phyloP scores from a whole-genome alignment of 2,329 filamentous ascomycete genomes.

The Colletotrichum sp. region DNA sequence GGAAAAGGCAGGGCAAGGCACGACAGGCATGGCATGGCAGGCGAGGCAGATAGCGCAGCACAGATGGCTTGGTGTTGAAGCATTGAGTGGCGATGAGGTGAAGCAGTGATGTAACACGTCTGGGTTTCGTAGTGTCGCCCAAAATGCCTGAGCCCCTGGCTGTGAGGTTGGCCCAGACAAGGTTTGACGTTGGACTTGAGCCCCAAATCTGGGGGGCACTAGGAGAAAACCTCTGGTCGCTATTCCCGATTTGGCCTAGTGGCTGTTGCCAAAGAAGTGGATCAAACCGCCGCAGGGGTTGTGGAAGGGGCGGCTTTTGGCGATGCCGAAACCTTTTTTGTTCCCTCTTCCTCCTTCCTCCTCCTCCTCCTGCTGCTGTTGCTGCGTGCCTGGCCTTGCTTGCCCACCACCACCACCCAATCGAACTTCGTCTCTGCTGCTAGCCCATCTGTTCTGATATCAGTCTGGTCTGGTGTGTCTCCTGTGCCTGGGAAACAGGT shows the following conservation, averaged over 20 bases:
- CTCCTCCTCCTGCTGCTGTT: neutral
- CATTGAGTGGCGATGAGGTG: conserved; percentile 36
- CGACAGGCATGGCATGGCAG: neutral
- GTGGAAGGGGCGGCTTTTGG: conserved; percentile 17
- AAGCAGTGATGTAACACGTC: conserved; percentile 53
- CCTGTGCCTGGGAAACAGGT: neutral
- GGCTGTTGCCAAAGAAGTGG: conserved; percentile 1
- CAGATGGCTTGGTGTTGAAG: conserved; percentile 20
- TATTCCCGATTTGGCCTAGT: neutral
- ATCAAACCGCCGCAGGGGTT: conserved; percentile 23
- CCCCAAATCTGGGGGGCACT: conserved; percentile 21
- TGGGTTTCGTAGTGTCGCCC: conserved; percentile 42
- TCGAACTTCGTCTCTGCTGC: neutral
- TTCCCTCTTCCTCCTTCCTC: neutral
- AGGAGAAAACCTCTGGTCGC: conserved; percentile 4
- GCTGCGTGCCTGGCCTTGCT: neutral
- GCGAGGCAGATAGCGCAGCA: neutral
- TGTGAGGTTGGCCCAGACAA: conserved; percentile 6
- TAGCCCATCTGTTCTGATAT: conserved; percentile 1
- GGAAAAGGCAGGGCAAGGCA: neutral
- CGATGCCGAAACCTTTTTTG: conserved; percentile 21
- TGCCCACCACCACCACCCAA: neutral
- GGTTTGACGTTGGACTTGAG: conserved; percentile 22
- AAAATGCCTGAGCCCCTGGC: conserved; percentile 19
- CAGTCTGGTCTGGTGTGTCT: neutral